Evolutionary conservation across 2,329 filamentous ascomycete species (phyloP).

Genomic region (Plenodomus tracheiphilus): DNA sequence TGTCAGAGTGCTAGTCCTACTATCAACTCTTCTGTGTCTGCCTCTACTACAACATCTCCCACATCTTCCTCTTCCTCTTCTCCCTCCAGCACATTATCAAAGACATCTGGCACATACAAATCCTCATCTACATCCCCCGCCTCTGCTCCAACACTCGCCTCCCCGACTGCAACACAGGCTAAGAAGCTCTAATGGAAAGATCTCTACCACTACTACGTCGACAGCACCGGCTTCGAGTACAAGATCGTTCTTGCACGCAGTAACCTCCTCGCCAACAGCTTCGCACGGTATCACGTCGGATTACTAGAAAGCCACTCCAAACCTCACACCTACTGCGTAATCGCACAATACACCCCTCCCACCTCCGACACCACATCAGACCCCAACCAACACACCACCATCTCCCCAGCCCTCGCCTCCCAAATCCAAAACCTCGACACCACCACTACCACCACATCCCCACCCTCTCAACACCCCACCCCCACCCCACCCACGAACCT

Average conservation of each 20-base stretch:
- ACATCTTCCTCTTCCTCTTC: not conserved
- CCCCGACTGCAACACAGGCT: conserved; percentile 7
- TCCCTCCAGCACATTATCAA: not conserved
- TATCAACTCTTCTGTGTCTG: not conserved
- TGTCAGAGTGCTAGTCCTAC: not conserved
- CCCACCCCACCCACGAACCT: not conserved
- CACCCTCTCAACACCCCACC: too few relatives aligned
- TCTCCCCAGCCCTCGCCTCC: too few relatives aligned
- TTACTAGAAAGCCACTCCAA: conserved; percentile 39
- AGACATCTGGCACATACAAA: not conserved
- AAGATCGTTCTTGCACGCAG: conserved; percentile 62
- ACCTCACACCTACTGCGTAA: conserved; percentile 36
- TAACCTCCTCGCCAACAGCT: conserved; percentile 52
- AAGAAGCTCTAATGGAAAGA: conserved; percentile 45
- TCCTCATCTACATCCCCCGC: conserved; percentile 3
- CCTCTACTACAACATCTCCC: not conserved
- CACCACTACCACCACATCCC: not conserved
- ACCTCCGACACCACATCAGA: not conserved
- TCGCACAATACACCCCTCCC: conserved; percentile 31
- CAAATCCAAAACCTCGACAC: too few relatives aligned
- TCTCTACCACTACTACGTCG: conserved; percentile 65
- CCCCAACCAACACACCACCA: too few relatives aligned
- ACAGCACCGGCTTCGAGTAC: conserved; percentile 66
- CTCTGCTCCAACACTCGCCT: not conserved
- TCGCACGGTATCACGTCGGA: conserved; percentile 56